phyloP scores from a whole-genome alignment of 805 yeast species.

The Teunomyces panamensis region DNA sequence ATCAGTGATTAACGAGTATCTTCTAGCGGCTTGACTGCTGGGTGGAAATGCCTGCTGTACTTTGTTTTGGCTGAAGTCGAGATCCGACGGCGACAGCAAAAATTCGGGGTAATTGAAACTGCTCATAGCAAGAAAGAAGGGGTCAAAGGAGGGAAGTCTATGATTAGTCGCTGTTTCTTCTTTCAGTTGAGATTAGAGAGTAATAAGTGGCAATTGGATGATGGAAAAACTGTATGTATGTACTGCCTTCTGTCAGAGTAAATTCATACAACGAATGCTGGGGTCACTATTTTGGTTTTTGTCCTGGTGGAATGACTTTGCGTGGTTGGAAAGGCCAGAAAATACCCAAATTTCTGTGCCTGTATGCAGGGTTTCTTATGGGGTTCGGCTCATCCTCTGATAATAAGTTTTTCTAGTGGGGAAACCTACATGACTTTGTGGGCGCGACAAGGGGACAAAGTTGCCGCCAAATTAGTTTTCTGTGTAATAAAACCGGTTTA shows the following conservation, averaged over 20 bases:
- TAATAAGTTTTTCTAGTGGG: not conserved
- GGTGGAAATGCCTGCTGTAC: not conserved
- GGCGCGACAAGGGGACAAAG: not conserved
- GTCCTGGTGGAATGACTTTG: constrained; percentile 3
- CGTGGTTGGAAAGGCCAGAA: not conserved
- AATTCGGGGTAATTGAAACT: constrained; percentile 37
- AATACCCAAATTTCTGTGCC: not conserved
- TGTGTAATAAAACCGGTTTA: not conserved
- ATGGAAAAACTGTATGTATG: not conserved
- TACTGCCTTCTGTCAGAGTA: not conserved
- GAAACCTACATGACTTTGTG: not conserved
- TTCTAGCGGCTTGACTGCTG: not conserved
- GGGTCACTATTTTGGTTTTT: constrained; percentile 1
- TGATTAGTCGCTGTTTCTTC: not conserved
- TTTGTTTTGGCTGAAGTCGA: not conserved
- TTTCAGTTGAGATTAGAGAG: not conserved
- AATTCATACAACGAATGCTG: not conserved
- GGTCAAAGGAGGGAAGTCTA: not conserved
- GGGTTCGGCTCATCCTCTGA: constrained; percentile 1
- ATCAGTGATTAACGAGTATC: not conserved
- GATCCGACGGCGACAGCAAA: constrained; percentile 14
- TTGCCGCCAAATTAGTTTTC: not conserved
- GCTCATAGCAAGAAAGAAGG: constrained; percentile 14
- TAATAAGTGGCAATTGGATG: not conserved
- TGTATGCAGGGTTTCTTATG: not conserved